These are phyloP conservation scores for Eimeria necatrix DNA, from an alignment of 169 alveolate species.

Conservation along the genomic window DNA sequence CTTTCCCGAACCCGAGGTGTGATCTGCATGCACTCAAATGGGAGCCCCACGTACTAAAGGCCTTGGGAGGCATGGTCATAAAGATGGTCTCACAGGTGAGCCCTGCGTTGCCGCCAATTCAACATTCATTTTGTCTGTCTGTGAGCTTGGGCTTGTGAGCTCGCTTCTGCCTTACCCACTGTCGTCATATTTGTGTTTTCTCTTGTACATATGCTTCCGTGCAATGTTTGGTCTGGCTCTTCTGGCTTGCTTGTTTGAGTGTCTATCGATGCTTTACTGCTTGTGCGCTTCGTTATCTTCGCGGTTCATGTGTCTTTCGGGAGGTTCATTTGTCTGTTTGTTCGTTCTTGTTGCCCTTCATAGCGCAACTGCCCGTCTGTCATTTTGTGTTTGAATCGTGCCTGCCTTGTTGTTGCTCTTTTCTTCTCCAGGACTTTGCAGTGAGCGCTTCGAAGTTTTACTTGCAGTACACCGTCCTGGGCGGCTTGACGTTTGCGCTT, in stretches of 20 bases:
- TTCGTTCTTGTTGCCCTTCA: not conserved
- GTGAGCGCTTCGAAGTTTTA: constrained; percentile 88
- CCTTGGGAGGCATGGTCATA: constrained; percentile 75
- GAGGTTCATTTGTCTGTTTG: not conserved
- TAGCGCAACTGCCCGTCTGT: not conserved
- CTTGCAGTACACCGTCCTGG: constrained; percentile 85
- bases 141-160: not conserved
- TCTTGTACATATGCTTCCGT: not conserved
- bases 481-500: constrained; percentile 85
- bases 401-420: not conserved
- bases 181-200: not conserved
- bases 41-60: constrained; percentile 75
- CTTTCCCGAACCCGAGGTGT: constrained; percentile 73
- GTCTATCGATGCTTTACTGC: not conserved
- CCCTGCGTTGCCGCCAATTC: not conserved
- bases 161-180: not conserved
- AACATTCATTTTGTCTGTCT: not conserved
- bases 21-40: constrained; percentile 72
- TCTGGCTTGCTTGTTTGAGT: not conserved
- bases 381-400: not conserved
- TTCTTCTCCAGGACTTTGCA: constrained; percentile 86
- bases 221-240: not conserved
- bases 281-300: not conserved
- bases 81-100: constrained; percentile 74
- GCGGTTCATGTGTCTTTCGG: not conserved